phyloP scores from a whole-genome alignment of 108 stramenopile species.

The Skeletonema potamos region DNA sequence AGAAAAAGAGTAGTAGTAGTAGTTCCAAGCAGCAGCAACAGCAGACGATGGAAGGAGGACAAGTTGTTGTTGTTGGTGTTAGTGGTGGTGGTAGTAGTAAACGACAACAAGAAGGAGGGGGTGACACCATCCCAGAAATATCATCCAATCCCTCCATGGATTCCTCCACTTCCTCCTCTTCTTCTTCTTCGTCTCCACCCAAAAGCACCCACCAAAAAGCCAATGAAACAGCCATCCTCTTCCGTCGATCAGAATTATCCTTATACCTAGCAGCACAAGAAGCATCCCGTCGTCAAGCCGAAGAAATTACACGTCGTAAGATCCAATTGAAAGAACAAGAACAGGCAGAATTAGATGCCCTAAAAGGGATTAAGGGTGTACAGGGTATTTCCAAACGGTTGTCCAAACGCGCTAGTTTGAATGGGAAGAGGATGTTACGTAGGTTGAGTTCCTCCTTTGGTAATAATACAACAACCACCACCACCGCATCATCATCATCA shows the following conservation, averaged over 20 bases:
- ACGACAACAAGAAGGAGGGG: background rate
- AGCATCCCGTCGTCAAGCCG: background rate
- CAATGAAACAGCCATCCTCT: conserved; percentile 37
- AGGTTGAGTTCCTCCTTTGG: background rate
- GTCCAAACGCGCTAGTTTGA: background rate
- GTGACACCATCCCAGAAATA: no score
- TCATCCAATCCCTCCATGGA: background rate
- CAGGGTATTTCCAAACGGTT: background rate
- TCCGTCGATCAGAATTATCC: conserved; percentile 30
- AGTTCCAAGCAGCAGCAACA: background rate
- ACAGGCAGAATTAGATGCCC: background rate
- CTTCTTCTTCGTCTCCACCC: no score
- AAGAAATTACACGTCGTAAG: background rate
- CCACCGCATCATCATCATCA: no score
- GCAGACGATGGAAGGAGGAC: no score
- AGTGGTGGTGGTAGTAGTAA: background rate
- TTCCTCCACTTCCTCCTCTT: no score
- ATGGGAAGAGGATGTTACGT: background rate
- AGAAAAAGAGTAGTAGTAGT: background rate
- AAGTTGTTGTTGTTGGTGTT: no score
- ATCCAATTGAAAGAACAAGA: background rate
- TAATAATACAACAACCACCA: no score
- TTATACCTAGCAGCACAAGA: conserved; percentile 11
- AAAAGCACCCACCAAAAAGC: conserved; percentile 15
- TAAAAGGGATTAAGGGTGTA: background rate